phyloP scores from a whole-genome alignment of 2,329 filamentous ascomycete genomes.

The Aspergillus eucalypticola region DNA sequence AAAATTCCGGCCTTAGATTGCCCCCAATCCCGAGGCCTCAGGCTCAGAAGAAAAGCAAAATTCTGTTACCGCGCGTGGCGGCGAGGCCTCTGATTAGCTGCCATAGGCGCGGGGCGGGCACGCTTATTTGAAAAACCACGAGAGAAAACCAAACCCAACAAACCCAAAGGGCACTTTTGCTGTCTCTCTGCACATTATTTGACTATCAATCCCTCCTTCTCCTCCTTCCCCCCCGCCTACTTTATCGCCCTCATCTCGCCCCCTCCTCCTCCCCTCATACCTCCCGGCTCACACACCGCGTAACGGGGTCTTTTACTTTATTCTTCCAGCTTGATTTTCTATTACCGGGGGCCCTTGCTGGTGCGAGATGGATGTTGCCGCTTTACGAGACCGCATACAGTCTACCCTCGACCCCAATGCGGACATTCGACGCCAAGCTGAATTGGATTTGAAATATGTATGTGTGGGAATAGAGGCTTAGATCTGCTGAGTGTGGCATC shows the following conservation, averaged over 20 bases:
- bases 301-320: conserved; percentile 28
- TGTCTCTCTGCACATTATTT: conserved; percentile 14
- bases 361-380: conserved; percentile 60
- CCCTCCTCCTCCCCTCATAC: conserved; percentile 16
- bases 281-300: conserved; percentile 20
- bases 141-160: conserved; percentile 27
- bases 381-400: conserved; percentile 63
- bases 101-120: conserved; percentile 28
- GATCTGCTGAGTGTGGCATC: neutral
- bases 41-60: conserved; percentile 16
- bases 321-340: conserved; percentile 26
- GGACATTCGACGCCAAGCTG: conserved; percentile 62
- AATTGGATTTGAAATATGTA: conserved; percentile 66
- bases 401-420: conserved; percentile 65
- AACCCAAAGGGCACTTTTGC: conserved; percentile 23
- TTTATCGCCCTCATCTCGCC: conserved; percentile 9
- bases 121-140: conserved; percentile 27
- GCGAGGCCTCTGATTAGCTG: conserved; percentile 27
- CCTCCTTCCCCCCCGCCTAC: conserved; percentile 14
- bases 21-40: neutral
- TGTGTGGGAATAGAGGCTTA: conserved; percentile 27
- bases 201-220: conserved; percentile 10
- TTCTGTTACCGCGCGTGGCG: conserved; percentile 28
- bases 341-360: conserved; percentile 33
- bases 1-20: neutral